Evolutionary conservation across 768 basidiomycete genomes (phyloP).

Genomic region (Tylopilus felleus): DNA sequence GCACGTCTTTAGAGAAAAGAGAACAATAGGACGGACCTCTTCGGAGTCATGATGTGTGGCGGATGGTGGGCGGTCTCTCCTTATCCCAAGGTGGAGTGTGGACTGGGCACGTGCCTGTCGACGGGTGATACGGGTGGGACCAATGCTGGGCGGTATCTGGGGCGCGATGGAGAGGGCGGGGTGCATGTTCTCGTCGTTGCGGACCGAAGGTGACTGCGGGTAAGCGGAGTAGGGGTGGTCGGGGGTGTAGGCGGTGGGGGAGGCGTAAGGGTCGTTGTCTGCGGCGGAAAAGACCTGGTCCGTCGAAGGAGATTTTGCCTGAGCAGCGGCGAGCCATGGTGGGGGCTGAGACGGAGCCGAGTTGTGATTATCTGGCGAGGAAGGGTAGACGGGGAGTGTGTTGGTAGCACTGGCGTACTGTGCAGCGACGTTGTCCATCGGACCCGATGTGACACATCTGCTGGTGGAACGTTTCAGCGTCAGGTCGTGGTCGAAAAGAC

Average conservation of each 20-base stretch:
- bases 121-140: slow-evolving; percentile 49
- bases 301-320: slow-evolving; percentile 6
- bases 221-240: slow-evolving; percentile 28
- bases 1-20: neutral
- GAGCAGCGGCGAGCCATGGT: slow-evolving; percentile 6
- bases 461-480: slow-evolving; percentile 18
- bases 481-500: slow-evolving; percentile 29
- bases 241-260: slow-evolving; percentile 23
- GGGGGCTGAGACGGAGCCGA: slow-evolving; percentile 7
- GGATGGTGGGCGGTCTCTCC: slow-evolving; percentile 28
- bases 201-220: slow-evolving; percentile 30
- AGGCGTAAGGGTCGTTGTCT: slow-evolving; percentile 36
- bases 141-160: slow-evolving; percentile 51
- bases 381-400: slow-evolving; percentile 31
- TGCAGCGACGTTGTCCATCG: slow-evolving; percentile 36
- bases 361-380: slow-evolving; percentile 30
- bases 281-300: slow-evolving; percentile 37
- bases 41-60: slow-evolving; percentile 24
- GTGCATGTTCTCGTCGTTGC: slow-evolving; percentile 27
- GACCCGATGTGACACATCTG: slow-evolving; percentile 36
- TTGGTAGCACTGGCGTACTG: slow-evolving; percentile 25
- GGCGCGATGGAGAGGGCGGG: slow-evolving; percentile 29
- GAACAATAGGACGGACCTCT: slow-evolving; percentile 21
- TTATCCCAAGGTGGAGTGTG: slow-evolving; percentile 32
- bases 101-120: slow-evolving; percentile 39